phyloP scores from a whole-genome alignment of 306 rosid genomes.

The Quercus parvula region DNA sequence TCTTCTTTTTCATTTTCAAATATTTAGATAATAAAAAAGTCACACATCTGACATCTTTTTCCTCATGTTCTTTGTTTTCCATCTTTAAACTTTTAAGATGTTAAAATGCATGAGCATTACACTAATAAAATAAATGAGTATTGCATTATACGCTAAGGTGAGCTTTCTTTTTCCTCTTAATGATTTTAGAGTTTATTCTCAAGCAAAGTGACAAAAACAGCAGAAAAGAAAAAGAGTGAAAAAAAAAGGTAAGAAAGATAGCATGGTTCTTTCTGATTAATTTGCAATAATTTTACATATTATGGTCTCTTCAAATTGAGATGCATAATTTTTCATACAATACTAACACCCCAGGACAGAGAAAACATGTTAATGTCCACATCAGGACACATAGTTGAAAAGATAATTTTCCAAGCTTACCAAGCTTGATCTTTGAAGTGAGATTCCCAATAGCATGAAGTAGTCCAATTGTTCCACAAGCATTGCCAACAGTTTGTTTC shows the following conservation, averaged over 20 bases:
- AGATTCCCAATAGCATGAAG: conserved; percentile 92
- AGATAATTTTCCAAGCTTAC: conserved; percentile 39
- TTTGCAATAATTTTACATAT: background rate
- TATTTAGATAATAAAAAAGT: background rate
- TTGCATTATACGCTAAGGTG: background rate
- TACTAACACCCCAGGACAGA: background rate
- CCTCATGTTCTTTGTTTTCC: background rate
- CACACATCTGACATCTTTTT: too few species aligned
- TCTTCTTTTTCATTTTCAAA: background rate
- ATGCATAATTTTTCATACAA: background rate
- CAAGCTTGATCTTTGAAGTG: conserved; percentile 68
- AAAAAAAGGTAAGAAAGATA: background rate
- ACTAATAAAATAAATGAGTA: too few species aligned
- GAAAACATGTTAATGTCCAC: background rate
- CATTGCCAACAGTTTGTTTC: conserved; percentile 95
- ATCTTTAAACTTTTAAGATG: background rate
- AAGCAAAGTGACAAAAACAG: background rate
- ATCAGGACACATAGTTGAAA: background rate
- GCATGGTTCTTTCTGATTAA: background rate
- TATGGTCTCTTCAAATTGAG: background rate
- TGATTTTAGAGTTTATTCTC: background rate
- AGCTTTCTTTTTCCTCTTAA: background rate
- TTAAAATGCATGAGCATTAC: background rate
- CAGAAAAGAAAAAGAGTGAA: background rate
- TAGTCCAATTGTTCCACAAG: conserved; percentile 96